These are phyloP conservation scores for Pseudomonodictys pantanalensis DNA, from an alignment of 495 filamentous ascomycete species.

Conservation along the genomic window DNA sequence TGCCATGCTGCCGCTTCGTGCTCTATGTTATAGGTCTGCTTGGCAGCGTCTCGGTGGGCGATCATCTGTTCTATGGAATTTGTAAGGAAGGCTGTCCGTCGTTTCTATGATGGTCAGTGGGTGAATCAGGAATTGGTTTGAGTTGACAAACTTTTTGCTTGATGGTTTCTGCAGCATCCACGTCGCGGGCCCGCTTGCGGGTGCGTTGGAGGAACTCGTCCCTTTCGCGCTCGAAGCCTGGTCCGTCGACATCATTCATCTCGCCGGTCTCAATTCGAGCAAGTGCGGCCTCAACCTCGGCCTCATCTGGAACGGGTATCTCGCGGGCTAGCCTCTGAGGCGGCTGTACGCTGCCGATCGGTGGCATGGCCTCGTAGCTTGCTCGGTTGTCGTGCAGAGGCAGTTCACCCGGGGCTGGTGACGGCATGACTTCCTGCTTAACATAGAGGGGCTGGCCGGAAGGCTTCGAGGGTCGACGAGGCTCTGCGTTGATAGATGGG, in stretches of 20 bases:
- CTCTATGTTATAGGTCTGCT: slow-evolving; percentile 52
- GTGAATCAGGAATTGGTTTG: background rate
- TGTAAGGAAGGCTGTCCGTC: slow-evolving; percentile 51
- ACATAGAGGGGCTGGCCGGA: slow-evolving; percentile 26
- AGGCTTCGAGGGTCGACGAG: slow-evolving; percentile 25
- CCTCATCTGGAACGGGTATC: slow-evolving; percentile 50
- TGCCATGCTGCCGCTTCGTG: slow-evolving; percentile 70
- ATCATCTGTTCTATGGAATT: slow-evolving; percentile 54
- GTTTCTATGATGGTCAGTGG: slow-evolving; percentile 46
- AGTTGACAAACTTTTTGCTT: slow-evolving; percentile 36
- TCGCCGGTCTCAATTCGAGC: slow-evolving; percentile 65
- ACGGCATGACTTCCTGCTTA: slow-evolving; percentile 47
- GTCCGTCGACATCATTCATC: slow-evolving; percentile 62
- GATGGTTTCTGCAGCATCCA: slow-evolving; percentile 23
- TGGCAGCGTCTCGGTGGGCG: slow-evolving; percentile 52
- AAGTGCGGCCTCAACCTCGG: slow-evolving; percentile 63
- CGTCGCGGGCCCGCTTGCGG: slow-evolving; percentile 52
- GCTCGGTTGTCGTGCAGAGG: slow-evolving; percentile 11
- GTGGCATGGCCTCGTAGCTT: slow-evolving; percentile 14
- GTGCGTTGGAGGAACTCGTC: slow-evolving; percentile 52
- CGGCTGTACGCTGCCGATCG: slow-evolving; percentile 42
- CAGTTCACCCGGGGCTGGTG: slow-evolving; percentile 38
- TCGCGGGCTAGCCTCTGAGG: slow-evolving; percentile 46
- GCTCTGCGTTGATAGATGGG: slow-evolving; percentile 27
- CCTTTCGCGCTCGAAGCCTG: slow-evolving; percentile 60